Conservation (phyloP, 352 stramenopile species). For the Phytophthora colocasiae region DNA sequence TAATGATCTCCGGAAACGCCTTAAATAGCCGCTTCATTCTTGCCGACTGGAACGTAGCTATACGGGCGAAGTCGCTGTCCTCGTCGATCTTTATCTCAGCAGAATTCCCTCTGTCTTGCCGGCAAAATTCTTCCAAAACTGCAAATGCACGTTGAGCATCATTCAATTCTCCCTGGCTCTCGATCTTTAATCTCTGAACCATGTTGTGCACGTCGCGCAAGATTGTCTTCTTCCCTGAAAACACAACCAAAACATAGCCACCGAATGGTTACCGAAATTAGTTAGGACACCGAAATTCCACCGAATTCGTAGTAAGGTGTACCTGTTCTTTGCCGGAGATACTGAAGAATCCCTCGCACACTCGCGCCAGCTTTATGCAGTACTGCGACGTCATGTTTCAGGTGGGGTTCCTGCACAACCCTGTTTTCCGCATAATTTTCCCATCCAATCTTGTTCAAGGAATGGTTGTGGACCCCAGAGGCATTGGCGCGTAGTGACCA, state of each 20-base stretch:
- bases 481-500: too few relatives aligned
- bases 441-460: too few relatives aligned
- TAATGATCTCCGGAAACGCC: conserved; percentile 7
- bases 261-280: neutral
- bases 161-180: neutral
- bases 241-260: neutral
- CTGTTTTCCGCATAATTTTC: too few relatives aligned
- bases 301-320: neutral
- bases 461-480: too few relatives aligned
- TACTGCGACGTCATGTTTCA: neutral
- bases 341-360: conserved; percentile 2
- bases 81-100: neutral
- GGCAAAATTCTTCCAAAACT: conserved; percentile 11
- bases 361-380: conserved; percentile 10
- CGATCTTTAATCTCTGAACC: neutral
- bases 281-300: neutral
- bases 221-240: conserved; percentile 6
- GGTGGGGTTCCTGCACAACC: neutral
- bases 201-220: conserved; percentile 21
- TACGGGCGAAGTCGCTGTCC: neutral
- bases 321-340: neutral
- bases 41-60: conserved; percentile 13
- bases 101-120: conserved; percentile 1
- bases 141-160: conserved; percentile 5
- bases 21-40: conserved; percentile 14